A percentile compares a stretch with the other conserved stretches of the same genome.
These are phyloP conservation scores for Cercospora brassicicola DNA, from an alignment of 2,329 filamentous ascomycete species.

Conservation along the genomic window DNA sequence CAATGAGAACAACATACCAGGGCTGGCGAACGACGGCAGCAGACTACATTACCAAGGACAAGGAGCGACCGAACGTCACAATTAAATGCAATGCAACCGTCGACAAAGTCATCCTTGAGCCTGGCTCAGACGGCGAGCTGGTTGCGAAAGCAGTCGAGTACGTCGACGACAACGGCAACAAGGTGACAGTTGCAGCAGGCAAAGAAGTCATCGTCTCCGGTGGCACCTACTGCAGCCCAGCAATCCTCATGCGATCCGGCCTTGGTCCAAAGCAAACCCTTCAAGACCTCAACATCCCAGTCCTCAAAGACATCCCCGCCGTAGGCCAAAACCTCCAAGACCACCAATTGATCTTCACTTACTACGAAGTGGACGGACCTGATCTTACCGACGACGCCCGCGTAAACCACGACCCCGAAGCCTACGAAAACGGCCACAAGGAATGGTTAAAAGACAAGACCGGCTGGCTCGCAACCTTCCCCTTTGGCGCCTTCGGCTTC, in stretches of 20 bases:
- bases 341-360: constrained; percentile 53
- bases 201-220: constrained; percentile 41
- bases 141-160: constrained; percentile 49
- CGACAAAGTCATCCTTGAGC: constrained; percentile 64
- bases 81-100: constrained; percentile 47
- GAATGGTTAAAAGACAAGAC: constrained; percentile 60
- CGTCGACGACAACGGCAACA: constrained; percentile 43
- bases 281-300: constrained; percentile 47
- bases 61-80: constrained; percentile 48
- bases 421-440: constrained; percentile 52
- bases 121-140: constrained; percentile 51
- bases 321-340: constrained; percentile 51
- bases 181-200: constrained; percentile 39
- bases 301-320: constrained; percentile 51
- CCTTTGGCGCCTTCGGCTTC: constrained; percentile 63
- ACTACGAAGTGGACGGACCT: constrained; percentile 58
- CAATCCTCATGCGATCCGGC: constrained; percentile 57
- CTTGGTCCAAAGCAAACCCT: constrained; percentile 50
- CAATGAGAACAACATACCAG: constrained; percentile 53
- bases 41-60: constrained; percentile 52
- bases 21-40: constrained; percentile 56
- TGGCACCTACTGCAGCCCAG: constrained; percentile 54
- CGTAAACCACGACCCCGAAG: constrained; percentile 56
- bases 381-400: constrained; percentile 58
- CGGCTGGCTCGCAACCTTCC: constrained; percentile 61